phyloP scores from a whole-genome alignment of 1,139 yeast genomes.

The Nakaseomyces nivariensis region DNA sequence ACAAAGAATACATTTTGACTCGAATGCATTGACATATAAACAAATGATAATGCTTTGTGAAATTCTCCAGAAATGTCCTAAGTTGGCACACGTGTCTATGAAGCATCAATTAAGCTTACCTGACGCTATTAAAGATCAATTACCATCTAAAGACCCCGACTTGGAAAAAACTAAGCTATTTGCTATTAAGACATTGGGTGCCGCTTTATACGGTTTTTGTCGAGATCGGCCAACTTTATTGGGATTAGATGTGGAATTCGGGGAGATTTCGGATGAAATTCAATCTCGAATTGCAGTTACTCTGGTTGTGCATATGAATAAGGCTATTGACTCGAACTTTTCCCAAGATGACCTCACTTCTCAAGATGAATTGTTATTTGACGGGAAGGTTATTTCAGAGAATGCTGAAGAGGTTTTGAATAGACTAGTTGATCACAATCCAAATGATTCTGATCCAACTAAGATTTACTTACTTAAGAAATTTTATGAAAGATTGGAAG shows the following conservation, averaged over 20 bases:
- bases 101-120: conserved; percentile 34
- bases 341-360: conserved; percentile 26
- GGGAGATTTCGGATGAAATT: conserved; percentile 55
- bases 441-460: conserved; percentile 30
- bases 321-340: conserved; percentile 38
- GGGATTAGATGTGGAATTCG: conserved; percentile 65
- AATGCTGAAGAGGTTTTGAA: conserved; percentile 53
- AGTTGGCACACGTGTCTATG: conserved; percentile 68
- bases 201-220: conserved; percentile 61
- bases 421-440: conserved; percentile 24
- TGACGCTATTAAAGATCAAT: conserved; percentile 1
- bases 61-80: conserved; percentile 57
- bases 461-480: conserved; percentile 35
- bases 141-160: neutral
- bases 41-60: conserved; percentile 61
- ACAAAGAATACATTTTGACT: conserved; percentile 69
- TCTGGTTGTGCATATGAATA: conserved; percentile 76
- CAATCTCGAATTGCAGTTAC: conserved; percentile 73
- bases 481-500: conserved; percentile 43
- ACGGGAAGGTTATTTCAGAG: conserved; percentile 50
- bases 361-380: conserved; percentile 42
- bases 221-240: conserved; percentile 54
- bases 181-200: conserved; percentile 30
- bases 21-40: conserved; percentile 53
- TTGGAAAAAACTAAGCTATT: conserved; percentile 4